Evolutionary conservation across 2,329 filamentous ascomycete species (phyloP).

Genomic region (Eutypa lata): DNA sequence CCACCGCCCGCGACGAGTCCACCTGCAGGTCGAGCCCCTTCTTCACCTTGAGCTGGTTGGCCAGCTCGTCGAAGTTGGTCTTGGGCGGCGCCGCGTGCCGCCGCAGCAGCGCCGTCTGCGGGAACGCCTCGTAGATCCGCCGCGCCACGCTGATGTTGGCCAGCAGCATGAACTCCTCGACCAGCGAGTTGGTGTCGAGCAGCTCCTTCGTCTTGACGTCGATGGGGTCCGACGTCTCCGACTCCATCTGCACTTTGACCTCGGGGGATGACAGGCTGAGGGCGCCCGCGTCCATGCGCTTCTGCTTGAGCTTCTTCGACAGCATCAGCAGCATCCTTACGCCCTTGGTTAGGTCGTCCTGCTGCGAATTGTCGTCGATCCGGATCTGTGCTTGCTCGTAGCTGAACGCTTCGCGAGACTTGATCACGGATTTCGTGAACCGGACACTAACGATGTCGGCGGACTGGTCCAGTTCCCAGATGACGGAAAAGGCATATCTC

Average conservation of each 20-base stretch:
- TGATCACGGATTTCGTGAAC: conserved; percentile 97
- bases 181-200: conserved; percentile 93
- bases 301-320: conserved; percentile 89
- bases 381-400: conserved; percentile 94
- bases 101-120: conserved; percentile 89
- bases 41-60: conserved; percentile 86
- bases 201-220: conserved; percentile 95
- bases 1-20: conserved; percentile 88
- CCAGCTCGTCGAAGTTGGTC: conserved; percentile 93
- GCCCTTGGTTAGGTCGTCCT: conserved; percentile 83
- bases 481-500: conserved; percentile 78
- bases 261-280: conserved; percentile 96
- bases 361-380: conserved; percentile 84
- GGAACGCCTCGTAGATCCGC: conserved; percentile 87
- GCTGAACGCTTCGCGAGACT: conserved; percentile 93
- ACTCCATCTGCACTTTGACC: conserved; percentile 92
- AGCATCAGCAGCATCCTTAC: conserved; percentile 85
- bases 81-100: conserved; percentile 90
- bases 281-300: conserved; percentile 93
- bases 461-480: conserved; percentile 84
- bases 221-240: conserved; percentile 91
- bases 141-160: conserved; percentile 93
- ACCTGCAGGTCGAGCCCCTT: conserved; percentile 74
- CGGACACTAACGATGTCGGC: conserved; percentile 81
- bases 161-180: conserved; percentile 99